Evolutionary conservation across 106 monocot genomes (phyloP).

Genomic region (Phalaenopsis equestris): DNA sequence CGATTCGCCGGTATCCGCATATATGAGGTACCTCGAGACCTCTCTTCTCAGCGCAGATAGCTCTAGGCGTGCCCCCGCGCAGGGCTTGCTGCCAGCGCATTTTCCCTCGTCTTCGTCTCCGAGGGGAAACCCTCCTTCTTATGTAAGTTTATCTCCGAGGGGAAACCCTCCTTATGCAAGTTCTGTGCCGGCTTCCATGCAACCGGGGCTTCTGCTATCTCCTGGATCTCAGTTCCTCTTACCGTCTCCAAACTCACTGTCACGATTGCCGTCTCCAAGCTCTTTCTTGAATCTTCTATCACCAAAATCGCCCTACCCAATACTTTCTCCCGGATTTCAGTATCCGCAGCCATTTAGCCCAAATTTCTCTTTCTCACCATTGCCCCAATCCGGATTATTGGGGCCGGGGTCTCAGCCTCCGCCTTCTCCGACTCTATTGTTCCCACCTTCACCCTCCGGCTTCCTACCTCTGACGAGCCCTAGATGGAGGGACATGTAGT

Average conservation of each 20-base stretch:
- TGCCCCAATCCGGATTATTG: slow-evolving; percentile 41
- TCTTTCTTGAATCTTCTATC: slow-evolving; percentile 52
- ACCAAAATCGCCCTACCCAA: slow-evolving; percentile 63
- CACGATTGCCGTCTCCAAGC: slow-evolving; percentile 29
- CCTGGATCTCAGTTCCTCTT: slow-evolving; percentile 13
- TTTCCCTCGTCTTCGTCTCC: slow-evolving; percentile 6
- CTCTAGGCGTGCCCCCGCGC: neutral
- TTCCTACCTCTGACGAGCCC: slow-evolving; percentile 58
- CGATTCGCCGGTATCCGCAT: slow-evolving; percentile 60
- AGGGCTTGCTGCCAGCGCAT: slow-evolving; percentile 5
- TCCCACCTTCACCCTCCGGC: slow-evolving; percentile 64
- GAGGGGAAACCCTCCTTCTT: too few relatives aligned
- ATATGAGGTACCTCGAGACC: slow-evolving; percentile 70
- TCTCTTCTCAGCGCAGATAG: slow-evolving; percentile 37
- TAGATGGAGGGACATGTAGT: slow-evolving; percentile 60
- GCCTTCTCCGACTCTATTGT: slow-evolving; percentile 40
- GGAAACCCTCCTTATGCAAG: neutral
- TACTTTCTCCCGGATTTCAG: slow-evolving; percentile 69
- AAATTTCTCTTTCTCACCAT: slow-evolving; percentile 47
- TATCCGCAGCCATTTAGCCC: slow-evolving; percentile 49
- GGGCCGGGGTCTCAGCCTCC: slow-evolving; percentile 28
- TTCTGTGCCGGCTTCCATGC: neutral
- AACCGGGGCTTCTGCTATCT: slow-evolving; percentile 19
- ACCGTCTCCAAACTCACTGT: slow-evolving; percentile 30
- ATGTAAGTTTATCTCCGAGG: slow-evolving; percentile 5